Evolutionary conservation across 352 stramenopile genomes (phyloP).

Genomic region (Pythium utonaiense): DNA sequence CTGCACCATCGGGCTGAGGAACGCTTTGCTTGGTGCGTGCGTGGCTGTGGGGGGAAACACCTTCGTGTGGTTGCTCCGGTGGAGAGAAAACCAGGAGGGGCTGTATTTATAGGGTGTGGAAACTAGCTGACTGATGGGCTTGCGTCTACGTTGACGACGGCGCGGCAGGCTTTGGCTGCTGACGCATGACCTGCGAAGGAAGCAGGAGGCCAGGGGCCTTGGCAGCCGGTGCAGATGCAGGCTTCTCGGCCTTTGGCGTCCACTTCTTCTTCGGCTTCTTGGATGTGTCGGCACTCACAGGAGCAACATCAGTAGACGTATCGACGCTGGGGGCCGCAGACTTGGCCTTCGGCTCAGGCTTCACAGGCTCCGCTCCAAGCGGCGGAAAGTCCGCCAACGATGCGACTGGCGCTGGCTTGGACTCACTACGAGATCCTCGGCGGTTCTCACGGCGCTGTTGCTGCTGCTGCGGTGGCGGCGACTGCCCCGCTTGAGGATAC

Average conservation of each 20-base stretch:
- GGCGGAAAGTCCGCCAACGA: conserved; percentile 23
- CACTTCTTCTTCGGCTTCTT: conserved; percentile 20
- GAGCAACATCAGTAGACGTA: background rate
- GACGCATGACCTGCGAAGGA: conserved; percentile 23
- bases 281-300: background rate
- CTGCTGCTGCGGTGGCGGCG: conserved; percentile 26
- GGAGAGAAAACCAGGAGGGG: background rate
- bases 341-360: conserved; percentile 7
- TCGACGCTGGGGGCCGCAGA: background rate
- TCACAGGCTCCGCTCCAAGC: conserved; percentile 15
- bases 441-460: conserved; percentile 9
- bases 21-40: background rate
- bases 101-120: conserved; percentile 21
- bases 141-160: conserved; percentile 5
- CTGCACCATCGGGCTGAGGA: conserved; percentile 3
- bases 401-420: conserved; percentile 1
- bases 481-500: background rate
- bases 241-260: conserved; percentile 11
- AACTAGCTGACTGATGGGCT: background rate
- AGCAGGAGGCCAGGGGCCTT: conserved; percentile 18
- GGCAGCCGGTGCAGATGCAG: background rate
- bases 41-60: background rate
- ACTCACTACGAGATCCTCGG: conserved; percentile 6
- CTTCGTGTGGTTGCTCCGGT: too few relatives aligned
- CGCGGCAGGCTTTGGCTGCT: conserved; percentile 15